Base-by-base conservation (phyloP, 2,329 filamentous ascomycete genomes). In the Sporothrix globosa region DNA sequence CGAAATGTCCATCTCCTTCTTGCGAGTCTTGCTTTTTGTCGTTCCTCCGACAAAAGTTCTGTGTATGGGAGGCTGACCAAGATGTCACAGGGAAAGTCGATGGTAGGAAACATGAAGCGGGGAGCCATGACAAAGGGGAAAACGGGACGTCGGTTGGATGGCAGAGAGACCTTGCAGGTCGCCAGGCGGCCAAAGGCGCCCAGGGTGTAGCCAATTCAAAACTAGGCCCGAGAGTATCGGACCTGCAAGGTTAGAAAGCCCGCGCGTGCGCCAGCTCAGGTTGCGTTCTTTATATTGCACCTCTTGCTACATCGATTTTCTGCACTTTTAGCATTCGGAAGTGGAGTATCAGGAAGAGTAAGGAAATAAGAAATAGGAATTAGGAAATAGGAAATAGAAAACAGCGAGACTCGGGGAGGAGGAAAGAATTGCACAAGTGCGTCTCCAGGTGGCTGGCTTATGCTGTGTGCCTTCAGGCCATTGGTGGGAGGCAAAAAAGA, bases 341-440 rank as follows among this genome's bases (percentile, higher is more conserved):
- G 54, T 39, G 54, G 54, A 58, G 54, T 39, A 34, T 7, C 34
- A 34, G 6, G 34, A 34, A 7, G 34, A 34, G 34, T 6, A 34
- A 34, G 34, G 34, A 34, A 34, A 39, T 13, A 9, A 24, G 53
- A 34, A 56, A 34, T 34, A 30, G 2, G 14, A 17, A 54, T 6
- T 54, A 21, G 19, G 2, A 17, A 21, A 39, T 5, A 24, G 52
- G 30, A 58, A 34, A 58, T 19, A 27, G 19, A n/a, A 30, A 56
- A 30, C 19, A 5, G 52, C 3, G 53, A 54, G 53, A 58, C 19
- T 19, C 27, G 27, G 27, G 53, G 53, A 56, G 53, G 13, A n/a
- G 53, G 53, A 27, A 58, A 58, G 53, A 58, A 39, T 41, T n/a
- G 54, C 19, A 30, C 17, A 58, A 9, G 54, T 58, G 54, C 30